These are phyloP conservation scores for Tremellales sp. DNA, from an alignment of 1,284 basidiomycete species.

Conservation along the genomic window DNA sequence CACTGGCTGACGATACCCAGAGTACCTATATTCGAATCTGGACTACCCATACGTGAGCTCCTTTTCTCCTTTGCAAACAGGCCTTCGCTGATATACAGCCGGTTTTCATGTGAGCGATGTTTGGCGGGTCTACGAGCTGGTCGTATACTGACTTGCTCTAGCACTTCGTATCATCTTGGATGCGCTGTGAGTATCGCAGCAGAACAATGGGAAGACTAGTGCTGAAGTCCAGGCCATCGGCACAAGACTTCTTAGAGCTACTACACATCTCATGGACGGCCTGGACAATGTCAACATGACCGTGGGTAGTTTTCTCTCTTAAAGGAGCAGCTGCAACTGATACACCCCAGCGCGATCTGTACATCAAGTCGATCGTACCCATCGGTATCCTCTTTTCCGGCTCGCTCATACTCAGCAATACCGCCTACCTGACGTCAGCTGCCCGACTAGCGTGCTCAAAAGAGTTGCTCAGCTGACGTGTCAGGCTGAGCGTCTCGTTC, in stretches of 20 bases:
- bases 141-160: constrained; percentile 58
- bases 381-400: constrained; percentile 90
- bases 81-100: constrained; percentile 29
- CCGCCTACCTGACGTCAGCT: constrained; percentile 68
- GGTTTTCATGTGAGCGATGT: constrained; percentile 39
- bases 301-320: constrained; percentile 24
- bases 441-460: not conserved
- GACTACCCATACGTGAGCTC: constrained; percentile 61
- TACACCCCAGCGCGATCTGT: constrained; percentile 58
- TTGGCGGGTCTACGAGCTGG: not conserved
- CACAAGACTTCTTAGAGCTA: constrained; percentile 79
- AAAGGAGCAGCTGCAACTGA: not conserved
- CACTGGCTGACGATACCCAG: constrained; percentile 14
- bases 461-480: constrained; percentile 3
- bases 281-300: constrained; percentile 79
- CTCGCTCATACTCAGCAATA: constrained; percentile 88
- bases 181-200: constrained; percentile 34
- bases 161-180: constrained; percentile 53
- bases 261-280: constrained; percentile 79
- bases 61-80: not conserved
- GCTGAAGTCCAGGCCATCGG: constrained; percentile 64
- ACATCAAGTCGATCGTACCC: constrained; percentile 81
- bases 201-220: not conserved
- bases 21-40: constrained; percentile 77
- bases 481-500: constrained; percentile 82